These are phyloP conservation scores for Kwoniella shandongensis DNA, from an alignment of 768 basidiomycete genomes.

Conservation along the genomic window DNA sequence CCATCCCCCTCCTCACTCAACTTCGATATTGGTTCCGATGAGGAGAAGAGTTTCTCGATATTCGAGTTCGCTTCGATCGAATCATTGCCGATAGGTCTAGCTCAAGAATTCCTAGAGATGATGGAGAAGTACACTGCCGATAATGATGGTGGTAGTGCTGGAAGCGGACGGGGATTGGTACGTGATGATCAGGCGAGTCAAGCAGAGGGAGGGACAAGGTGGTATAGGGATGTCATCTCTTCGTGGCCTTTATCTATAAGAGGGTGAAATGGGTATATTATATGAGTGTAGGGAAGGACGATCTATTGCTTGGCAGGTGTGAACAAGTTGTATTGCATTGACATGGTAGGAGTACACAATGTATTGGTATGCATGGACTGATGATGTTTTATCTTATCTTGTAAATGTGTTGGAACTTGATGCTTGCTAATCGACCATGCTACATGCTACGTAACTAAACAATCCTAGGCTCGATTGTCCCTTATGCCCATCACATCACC, in stretches of 20 bases:
- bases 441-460: too few relatives aligned
- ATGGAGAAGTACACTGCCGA: conserved; percentile 62
- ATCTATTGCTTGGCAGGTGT: too few relatives aligned
- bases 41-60: conserved; percentile 56
- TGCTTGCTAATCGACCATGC: too few relatives aligned
- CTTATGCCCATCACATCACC: too few relatives aligned
- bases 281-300: background rate
- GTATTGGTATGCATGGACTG: background rate
- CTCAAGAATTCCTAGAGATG: conserved; percentile 72
- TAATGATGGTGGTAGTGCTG: background rate
- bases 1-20: conserved; percentile 1
- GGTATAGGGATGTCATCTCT: conserved; percentile 56
- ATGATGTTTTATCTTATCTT: too few relatives aligned
- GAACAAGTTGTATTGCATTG: too few relatives aligned
- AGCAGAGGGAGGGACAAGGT: conserved; percentile 59
- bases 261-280: background rate
- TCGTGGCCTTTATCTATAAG: conserved; percentile 13
- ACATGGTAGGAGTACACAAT: too few relatives aligned
- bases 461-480: too few relatives aligned
- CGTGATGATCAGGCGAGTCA: conserved; percentile 66
- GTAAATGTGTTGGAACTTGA: too few relatives aligned
- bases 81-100: conserved; percentile 68
- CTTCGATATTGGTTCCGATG: background rate
- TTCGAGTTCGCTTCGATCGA: conserved; percentile 73
- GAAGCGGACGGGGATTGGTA: conserved; percentile 58